Conservation (phyloP, 805 yeast species). For the Saturnispora quitensis region DNA sequence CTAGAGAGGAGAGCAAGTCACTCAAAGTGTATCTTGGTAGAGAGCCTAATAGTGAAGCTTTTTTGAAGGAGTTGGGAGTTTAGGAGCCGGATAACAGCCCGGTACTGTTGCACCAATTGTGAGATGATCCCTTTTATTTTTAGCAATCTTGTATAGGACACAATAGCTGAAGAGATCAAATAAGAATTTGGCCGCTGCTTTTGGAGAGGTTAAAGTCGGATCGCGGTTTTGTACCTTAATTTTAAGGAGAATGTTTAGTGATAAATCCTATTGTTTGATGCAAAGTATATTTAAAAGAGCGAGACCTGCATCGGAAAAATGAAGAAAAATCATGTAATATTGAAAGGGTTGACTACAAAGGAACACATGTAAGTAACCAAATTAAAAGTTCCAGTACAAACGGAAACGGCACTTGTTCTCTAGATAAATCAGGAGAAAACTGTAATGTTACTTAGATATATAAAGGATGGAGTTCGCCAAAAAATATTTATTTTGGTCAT, state of each 20-base stretch:
- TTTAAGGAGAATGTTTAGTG: neutral
- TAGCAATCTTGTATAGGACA: neutral
- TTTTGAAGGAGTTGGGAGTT: constrained; percentile 54
- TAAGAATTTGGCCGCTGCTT: neutral
- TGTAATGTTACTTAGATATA: neutral
- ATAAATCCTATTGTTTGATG: neutral
- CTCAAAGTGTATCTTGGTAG: constrained; percentile 64
- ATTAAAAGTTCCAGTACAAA: neutral
- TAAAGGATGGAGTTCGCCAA: neutral
- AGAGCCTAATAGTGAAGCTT: constrained; percentile 64
- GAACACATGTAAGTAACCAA: neutral
- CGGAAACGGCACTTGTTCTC: neutral
- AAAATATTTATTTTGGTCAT: too few species aligned
- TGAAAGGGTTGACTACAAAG: neutral
- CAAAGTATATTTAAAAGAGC: neutral
- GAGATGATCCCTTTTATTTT: neutral
- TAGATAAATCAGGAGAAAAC: neutral
- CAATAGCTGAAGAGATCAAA: neutral
- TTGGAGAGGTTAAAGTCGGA: constrained; percentile 2
- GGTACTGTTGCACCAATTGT: neutral
- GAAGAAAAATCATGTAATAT: neutral
- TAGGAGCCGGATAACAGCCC: neutral
- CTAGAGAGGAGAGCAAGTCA: constrained; percentile 57
- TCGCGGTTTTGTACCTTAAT: neutral
- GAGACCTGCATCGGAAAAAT: neutral